Percentiles rank a stretch among this genome's conserved stretches.
phyloP scores from a whole-genome alignment of 1,284 basidiomycete species.

The Pulveroboletus sp. region DNA sequence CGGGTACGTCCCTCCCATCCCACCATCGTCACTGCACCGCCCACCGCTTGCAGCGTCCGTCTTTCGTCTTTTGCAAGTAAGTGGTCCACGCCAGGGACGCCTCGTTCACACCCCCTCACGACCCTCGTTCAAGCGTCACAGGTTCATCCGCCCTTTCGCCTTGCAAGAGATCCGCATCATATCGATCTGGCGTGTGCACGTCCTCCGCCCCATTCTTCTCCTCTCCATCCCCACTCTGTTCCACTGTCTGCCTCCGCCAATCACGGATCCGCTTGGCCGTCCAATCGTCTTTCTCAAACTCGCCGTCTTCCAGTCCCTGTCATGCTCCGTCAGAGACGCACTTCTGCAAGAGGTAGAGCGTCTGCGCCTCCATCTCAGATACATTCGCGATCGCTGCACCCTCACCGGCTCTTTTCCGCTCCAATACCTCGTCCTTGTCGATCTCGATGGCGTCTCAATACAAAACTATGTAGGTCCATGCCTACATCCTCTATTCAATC shows the following conservation, averaged over 20 bases:
- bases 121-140: slow-evolving; percentile 53
- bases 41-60: slow-evolving; percentile 48
- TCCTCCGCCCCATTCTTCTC: slow-evolving; percentile 42
- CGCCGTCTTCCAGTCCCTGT: slow-evolving; percentile 39
- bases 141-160: slow-evolving; percentile 64
- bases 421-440: slow-evolving; percentile 72
- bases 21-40: background rate
- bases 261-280: slow-evolving; percentile 59
- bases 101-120: background rate
- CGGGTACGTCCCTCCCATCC: slow-evolving; percentile 41
- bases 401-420: slow-evolving; percentile 42
- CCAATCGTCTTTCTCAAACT: slow-evolving; percentile 55
- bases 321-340: slow-evolving; percentile 42
- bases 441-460: slow-evolving; percentile 60
- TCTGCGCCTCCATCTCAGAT: slow-evolving; percentile 49
- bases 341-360: slow-evolving; percentile 54
- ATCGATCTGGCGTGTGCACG: slow-evolving; percentile 58
- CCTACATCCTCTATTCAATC: slow-evolving; percentile 8
- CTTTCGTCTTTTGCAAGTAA: slow-evolving; percentile 66
- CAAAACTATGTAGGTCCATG: slow-evolving; percentile 54
- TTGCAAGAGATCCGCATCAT: slow-evolving; percentile 57
- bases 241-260: slow-evolving; percentile 52
- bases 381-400: slow-evolving; percentile 44
- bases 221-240: slow-evolving; percentile 34
- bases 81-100: slow-evolving; percentile 14